Evolutionary conservation across 2,329 filamentous ascomycete species (phyloP).

Genomic region (Diaporthe ilicicola): DNA sequence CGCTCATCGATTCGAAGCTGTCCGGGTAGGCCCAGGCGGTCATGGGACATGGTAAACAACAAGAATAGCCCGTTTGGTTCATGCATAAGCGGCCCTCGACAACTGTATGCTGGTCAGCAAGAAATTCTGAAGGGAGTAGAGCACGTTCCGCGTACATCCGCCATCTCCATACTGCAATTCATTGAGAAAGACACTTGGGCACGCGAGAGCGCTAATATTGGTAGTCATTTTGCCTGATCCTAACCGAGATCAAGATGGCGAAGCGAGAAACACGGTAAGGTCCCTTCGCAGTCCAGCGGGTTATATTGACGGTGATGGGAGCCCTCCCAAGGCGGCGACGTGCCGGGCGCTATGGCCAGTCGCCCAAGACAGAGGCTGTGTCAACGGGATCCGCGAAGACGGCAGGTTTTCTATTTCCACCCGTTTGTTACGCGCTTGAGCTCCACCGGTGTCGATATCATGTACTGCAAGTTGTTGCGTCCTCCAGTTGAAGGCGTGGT

Average conservation of each 20-base stretch:
- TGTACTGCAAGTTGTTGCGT: neutral
- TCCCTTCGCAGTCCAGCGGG: neutral
- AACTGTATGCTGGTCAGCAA: slow-evolving; percentile 55
- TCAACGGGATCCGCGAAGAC: neutral
- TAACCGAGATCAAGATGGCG: neutral
- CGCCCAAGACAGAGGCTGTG: neutral
- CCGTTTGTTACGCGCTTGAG: neutral
- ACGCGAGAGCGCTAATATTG: slow-evolving; percentile 22
- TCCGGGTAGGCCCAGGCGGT: slow-evolving; percentile 78
- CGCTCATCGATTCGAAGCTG: slow-evolving; percentile 66
- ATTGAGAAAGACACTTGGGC: slow-evolving; percentile 32
- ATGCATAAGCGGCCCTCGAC: slow-evolving; percentile 64
- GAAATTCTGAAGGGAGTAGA: neutral
- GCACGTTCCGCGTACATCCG: slow-evolving; percentile 32
- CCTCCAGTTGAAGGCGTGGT: neutral
- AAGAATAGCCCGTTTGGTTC: slow-evolving; percentile 62
- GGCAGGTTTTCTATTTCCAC: neutral
- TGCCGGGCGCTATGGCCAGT: slow-evolving; percentile 2
- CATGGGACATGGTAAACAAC: slow-evolving; percentile 91
- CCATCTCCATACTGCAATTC: slow-evolving; percentile 29
- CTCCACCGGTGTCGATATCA: neutral
- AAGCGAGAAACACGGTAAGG: neutral
- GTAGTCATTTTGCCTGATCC: slow-evolving; percentile 22
- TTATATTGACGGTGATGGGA: neutral
- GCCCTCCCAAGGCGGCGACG: neutral